These are phyloP conservation scores for Colletotrichum tabaci DNA, from an alignment of 2,329 filamentous ascomycete species.

Conservation along the genomic window DNA sequence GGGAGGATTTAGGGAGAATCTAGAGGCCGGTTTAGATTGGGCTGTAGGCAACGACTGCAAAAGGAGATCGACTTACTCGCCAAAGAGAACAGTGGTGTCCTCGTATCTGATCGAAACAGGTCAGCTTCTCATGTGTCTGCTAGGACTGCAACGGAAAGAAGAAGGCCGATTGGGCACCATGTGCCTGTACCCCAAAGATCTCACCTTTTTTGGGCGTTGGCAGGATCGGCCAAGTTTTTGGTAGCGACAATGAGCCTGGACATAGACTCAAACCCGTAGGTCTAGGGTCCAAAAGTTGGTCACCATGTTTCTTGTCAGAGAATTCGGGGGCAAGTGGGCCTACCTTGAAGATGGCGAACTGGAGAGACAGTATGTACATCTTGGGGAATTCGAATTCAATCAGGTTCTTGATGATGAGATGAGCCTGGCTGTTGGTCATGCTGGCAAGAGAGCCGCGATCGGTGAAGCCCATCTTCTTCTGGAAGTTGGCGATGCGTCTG, in stretches of 20 bases:
- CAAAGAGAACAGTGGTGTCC: conserved; percentile 57
- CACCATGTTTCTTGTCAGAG: not conserved
- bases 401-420: conserved; percentile 57
- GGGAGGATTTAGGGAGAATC: conserved; percentile 54
- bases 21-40: conserved; percentile 23
- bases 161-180: not conserved
- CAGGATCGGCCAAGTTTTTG: conserved; percentile 53
- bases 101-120: conserved; percentile 53
- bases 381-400: conserved; percentile 55
- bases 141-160: not conserved
- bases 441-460: conserved; percentile 54
- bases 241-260: conserved; percentile 54
- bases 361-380: conserved; percentile 54
- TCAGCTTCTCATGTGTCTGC: not conserved
- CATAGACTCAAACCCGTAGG: conserved; percentile 57
- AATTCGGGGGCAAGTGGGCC: not conserved
- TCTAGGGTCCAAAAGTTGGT: conserved; percentile 46
- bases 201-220: conserved; percentile 55
- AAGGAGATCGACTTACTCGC: conserved; percentile 48
- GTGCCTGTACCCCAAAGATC: not conserved
- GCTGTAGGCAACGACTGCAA: not conserved
- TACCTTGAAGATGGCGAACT: conserved; percentile 59
- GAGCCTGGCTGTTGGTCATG: conserved; percentile 62
- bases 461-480: conserved; percentile 50
- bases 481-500: conserved; percentile 50